A percentile compares a stretch with the other conserved stretches of the same genome.
phyloP scores from a whole-genome alignment of 495 filamentous ascomycete species.

The Astrothelium subdiscretum region DNA sequence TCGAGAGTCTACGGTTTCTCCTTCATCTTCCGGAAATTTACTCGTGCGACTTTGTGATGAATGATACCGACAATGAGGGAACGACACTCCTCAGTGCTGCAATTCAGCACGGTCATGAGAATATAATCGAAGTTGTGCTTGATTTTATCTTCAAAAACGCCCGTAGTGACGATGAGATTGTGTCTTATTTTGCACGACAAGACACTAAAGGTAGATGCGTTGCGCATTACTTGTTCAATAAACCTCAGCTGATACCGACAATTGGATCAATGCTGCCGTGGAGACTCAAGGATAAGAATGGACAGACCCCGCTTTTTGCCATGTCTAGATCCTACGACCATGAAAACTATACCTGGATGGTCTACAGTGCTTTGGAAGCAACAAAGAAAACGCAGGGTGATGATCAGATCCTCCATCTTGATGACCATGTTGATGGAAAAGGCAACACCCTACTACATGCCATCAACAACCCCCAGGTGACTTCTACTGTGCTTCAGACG shows the following conservation, averaged over 20 bases:
- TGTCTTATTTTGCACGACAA: conserved; percentile 57
- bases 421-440: conserved; percentile 85
- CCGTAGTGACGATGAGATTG: conserved; percentile 39
- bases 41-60: conserved; percentile 53
- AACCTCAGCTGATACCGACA: conserved; percentile 61
- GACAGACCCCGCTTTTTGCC: conserved; percentile 91
- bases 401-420: conserved; percentile 68
- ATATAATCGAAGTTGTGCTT: conserved; percentile 64
- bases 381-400: conserved; percentile 68
- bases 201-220: conserved; percentile 80
- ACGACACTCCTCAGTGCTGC: conserved; percentile 87
- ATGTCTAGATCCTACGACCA: conserved; percentile 94
- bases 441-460: conserved; percentile 93
- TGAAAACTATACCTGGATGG: conserved; percentile 73
- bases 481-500: conserved; percentile 57
- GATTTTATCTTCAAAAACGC: conserved; percentile 46
- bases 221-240: conserved; percentile 93
- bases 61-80: conserved; percentile 77
- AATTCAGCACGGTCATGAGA: conserved; percentile 72
- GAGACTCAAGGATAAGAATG: conserved; percentile 85
- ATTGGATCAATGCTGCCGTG: conserved; percentile 74
- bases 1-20: conserved; percentile 62
- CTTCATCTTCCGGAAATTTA: conserved; percentile 65
- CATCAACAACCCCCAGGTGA: conserved; percentile 72
- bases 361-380: conserved; percentile 61